Evolutionary conservation across 2,329 filamentous ascomycete species (phyloP).

Genomic region (Onygena corvina): DNA sequence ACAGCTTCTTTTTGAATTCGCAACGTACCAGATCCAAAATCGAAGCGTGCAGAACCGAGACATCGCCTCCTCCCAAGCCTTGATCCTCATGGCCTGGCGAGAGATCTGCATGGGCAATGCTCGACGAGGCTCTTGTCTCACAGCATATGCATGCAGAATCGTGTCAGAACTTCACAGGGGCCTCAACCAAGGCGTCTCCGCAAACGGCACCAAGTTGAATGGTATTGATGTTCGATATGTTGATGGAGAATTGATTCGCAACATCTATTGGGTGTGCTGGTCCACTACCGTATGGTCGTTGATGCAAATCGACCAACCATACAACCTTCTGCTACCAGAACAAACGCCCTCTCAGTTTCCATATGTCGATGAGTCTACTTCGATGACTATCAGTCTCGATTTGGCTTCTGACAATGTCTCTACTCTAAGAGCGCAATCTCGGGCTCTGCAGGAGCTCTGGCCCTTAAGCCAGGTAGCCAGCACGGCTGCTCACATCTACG

Average conservation of each 20-base stretch:
- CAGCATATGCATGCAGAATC: slow-evolving; percentile 9
- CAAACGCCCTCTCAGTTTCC: slow-evolving; percentile 12
- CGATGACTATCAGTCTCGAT: slow-evolving; percentile 11
- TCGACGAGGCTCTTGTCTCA: slow-evolving; percentile 8
- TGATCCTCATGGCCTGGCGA: slow-evolving; percentile 12
- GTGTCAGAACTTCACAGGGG: slow-evolving; percentile 9
- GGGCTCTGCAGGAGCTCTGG: slow-evolving; percentile 10
- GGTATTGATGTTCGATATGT: slow-evolving; percentile 12
- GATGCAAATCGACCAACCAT: slow-evolving; percentile 12
- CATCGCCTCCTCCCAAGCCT: slow-evolving; percentile 10
- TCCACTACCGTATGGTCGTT: slow-evolving; percentile 11
- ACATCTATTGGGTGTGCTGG: slow-evolving; percentile 12
- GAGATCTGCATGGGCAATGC: slow-evolving; percentile 11
- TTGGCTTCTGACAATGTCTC: slow-evolving; percentile 12
- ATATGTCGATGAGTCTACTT: slow-evolving; percentile 8
- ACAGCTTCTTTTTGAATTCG: slow-evolving; percentile 8
- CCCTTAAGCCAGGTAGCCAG: slow-evolving; percentile 11
- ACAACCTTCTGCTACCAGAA: slow-evolving; percentile 7
- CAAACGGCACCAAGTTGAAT: slow-evolving; percentile 11
- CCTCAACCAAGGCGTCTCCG: slow-evolving; percentile 10
- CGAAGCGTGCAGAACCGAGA: slow-evolving; percentile 6
- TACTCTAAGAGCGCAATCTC: slow-evolving; percentile 9
- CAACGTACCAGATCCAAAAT: slow-evolving; percentile 8
- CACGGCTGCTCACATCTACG: slow-evolving; percentile 11
- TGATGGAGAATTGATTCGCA: slow-evolving; percentile 12